Base-by-base conservation (phyloP, 768 basidiomycete species). In the Pisolithus albus region DNA sequence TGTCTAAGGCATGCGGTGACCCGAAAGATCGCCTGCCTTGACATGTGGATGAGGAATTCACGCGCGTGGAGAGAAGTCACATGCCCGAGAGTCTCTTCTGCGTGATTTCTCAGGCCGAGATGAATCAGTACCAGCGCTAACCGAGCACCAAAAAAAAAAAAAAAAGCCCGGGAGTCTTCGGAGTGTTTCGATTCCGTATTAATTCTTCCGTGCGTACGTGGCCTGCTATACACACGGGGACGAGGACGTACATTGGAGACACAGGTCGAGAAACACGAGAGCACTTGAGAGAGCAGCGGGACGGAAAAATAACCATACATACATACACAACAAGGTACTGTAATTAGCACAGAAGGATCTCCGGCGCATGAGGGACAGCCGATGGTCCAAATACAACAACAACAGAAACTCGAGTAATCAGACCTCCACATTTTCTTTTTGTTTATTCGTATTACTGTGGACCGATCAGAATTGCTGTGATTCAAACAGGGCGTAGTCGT, bases 401-500 rank as follows among this genome's bases (percentile, higher is more conserved):
- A n/a, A n/a, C n/a, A n/a, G n/a, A n/a, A n/a, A 11, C 40, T 49
- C 40, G 24, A 53, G 21, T 23, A 23, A 23, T n/a, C 21, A n/a
- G 18, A 19, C 8, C 15, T 40, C 21, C 39, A 9, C n/a, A n/a
- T n/a, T 40, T 40, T n/a, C 21, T n/a, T 1, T 23, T n/a, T 7
- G 8, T 21, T 8, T 10, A 11, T 56, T 16, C 21, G 21, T 4
- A 23, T 23, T 23, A 23, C 21, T 23, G 21, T 23, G 21, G 21
- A 23, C 21, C 21, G 21, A 50, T 18, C 34, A 52, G 24, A 52
- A 64, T n/a, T 61, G 58, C 30, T 56, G 50, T 26, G 55, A 37
- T 6, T 59, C 60, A 47, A 63, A 68, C 51, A 67, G 19, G 6
- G 56, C 49, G 32, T 68, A 70, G 41, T 67, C 66, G 46, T 66